A percentile compares a stretch with the other conserved stretches of the same genome.
Evolutionary conservation across 2,329 filamentous ascomycete genomes (phyloP).

Genomic region (Xylaria multiplex): DNA sequence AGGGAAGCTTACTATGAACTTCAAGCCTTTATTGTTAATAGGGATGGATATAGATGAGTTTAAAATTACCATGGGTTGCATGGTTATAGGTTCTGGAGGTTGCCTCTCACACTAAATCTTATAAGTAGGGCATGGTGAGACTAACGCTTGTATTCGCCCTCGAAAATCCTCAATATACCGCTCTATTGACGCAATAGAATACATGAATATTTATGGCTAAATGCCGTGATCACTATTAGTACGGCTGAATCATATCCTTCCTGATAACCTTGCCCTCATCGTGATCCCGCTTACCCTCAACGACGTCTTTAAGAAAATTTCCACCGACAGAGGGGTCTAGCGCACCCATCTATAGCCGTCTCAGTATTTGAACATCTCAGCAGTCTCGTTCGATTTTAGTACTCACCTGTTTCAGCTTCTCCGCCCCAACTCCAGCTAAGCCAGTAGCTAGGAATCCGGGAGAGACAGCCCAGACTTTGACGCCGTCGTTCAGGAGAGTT

Average conservation of each 20-base stretch:
- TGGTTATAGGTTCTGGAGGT: background rate
- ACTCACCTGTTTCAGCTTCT: constrained; percentile 42
- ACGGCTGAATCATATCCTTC: constrained; percentile 41
- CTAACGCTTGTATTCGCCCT: background rate
- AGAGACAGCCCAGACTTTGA: constrained; percentile 56
- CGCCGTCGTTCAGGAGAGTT: constrained; percentile 52
- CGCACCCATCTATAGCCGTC: constrained; percentile 41
- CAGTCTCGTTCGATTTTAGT: constrained; percentile 24
- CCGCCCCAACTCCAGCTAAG: constrained; percentile 31
- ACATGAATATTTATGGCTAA: background rate
- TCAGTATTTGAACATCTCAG: constrained; percentile 17
- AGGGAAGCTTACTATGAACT: background rate
- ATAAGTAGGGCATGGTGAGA: background rate
- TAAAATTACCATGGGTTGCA: no score
- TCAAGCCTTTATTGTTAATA: background rate
- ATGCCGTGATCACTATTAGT: constrained; percentile 28
- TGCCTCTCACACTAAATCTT: background rate
- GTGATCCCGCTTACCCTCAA: constrained; percentile 44
- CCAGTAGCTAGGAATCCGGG: constrained; percentile 43
- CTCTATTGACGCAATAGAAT: background rate
- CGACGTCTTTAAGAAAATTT: constrained; percentile 43
- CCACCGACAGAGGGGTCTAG: constrained; percentile 43
- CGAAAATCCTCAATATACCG: background rate
- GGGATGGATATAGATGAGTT: background rate
- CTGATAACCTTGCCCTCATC: constrained; percentile 44